Evolutionary conservation across 192 early-diverging fungal genomes (phyloP), one percentile per base, ranked within the genome.

Genomic region (Backusella westeae): DNA sequence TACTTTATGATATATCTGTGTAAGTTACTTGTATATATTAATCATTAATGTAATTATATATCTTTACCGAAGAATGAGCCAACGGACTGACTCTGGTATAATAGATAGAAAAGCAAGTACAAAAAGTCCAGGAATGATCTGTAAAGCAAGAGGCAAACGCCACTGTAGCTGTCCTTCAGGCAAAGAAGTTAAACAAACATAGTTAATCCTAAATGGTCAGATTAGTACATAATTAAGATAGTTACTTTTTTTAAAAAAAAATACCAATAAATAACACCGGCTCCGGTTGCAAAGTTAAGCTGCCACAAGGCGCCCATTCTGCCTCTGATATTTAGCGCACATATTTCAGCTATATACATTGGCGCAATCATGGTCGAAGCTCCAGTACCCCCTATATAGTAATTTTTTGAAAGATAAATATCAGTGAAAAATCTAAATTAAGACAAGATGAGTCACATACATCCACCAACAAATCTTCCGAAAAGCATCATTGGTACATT

Each of bases 131-230:
- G 75, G 75, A 69, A 76, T 67, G 2, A 76, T 23, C 39, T 76
- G 75, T 23, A 76, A 67, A 29, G 38, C 75, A 68, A 76, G 65
- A 68, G 75, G 63, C 6, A 76, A 29, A 42, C 67, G 75, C 75
- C 75, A 76, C 6, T 76, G 75, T 5, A 39, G 9, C 19, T 76
- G 32, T 15, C 42, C 38, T 19, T 35, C 26, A 35, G 75, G 19
- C 9, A 76, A 15, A 76, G n/a, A 44, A 35, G 26, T 69, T 38
- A 69, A 41, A 12, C 68, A 69, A 38, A 6, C 68, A 69, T 69
- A 69, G 14, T 69, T 69, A 14, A 69, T 38, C 68, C 68, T 69
- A 67, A 35, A 10, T 21, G n/a, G 53, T 21, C 53, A 56, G 8
- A 56, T 69, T 69, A 69, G 67, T 69, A 21, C n/a, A 21, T 38